phyloP scores from a whole-genome alignment of 2,329 filamentous ascomycete genomes.

The Penicillium frequentans region DNA sequence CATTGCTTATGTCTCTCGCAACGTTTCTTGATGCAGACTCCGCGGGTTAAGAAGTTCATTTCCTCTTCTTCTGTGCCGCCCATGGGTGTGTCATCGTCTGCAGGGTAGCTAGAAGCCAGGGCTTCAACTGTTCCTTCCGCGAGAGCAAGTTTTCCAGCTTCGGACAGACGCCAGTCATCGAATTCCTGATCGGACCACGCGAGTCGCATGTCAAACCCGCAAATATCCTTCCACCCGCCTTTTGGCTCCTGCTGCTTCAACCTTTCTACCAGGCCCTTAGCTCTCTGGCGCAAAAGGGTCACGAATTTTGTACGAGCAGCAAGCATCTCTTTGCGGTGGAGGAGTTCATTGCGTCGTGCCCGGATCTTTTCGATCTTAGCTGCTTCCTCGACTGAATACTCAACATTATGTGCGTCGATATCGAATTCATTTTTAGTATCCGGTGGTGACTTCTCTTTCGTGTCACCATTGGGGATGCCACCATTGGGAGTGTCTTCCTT shows the following conservation, averaged over 20 bases:
- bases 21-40: constrained; percentile 49
- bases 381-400: constrained; percentile 40
- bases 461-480: constrained; percentile 6
- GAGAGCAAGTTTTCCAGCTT: constrained; percentile 40
- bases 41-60: constrained; percentile 36
- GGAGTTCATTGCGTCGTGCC: constrained; percentile 33
- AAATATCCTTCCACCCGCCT: constrained; percentile 49
- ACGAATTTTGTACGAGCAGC: constrained; percentile 43
- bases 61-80: constrained; percentile 31
- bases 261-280: constrained; percentile 44
- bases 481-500: constrained; percentile 14
- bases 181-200: constrained; percentile 52
- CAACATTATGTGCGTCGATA: constrained; percentile 27
- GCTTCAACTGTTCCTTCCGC: constrained; percentile 38
- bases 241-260: constrained; percentile 48
- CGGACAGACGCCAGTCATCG: constrained; percentile 45
- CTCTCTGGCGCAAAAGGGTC: constrained; percentile 42
- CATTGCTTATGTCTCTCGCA: constrained; percentile 51
- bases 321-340: constrained; percentile 42
- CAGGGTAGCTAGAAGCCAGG: constrained; percentile 27
- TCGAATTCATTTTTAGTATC: constrained; percentile 32
- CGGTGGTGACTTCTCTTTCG: constrained; percentile 15
- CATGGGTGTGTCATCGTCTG: constrained; percentile 38
- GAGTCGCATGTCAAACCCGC: constrained; percentile 49
- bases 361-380: constrained; percentile 40